Conservation (phyloP, 352 stramenopile species). For the Pythium aristosporum region DNA sequence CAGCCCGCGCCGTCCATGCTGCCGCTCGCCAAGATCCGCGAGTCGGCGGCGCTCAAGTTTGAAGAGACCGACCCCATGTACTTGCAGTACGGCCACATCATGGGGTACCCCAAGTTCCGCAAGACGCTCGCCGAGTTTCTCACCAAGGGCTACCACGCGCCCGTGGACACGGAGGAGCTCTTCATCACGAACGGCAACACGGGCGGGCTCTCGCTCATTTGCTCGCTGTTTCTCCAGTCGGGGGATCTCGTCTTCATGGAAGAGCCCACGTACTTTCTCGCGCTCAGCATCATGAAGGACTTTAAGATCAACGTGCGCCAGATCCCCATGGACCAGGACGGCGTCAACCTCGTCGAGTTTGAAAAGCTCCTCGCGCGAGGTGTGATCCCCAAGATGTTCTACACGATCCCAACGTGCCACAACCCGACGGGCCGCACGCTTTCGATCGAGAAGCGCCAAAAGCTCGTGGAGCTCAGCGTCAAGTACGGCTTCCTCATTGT, state of each 20-base stretch:
- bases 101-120: conserved; percentile 87
- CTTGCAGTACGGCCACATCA: conserved; percentile 89
- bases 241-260: conserved; percentile 93
- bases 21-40: conserved; percentile 85
- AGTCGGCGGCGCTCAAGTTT: conserved; percentile 80
- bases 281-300: conserved; percentile 92
- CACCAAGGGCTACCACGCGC: conserved; percentile 69
- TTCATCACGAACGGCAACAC: conserved; percentile 94
- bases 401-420: conserved; percentile 94
- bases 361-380: conserved; percentile 76
- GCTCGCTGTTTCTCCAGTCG: conserved; percentile 80
- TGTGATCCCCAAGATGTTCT: conserved; percentile 90
- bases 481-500: conserved; percentile 91
- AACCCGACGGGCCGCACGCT: conserved; percentile 93
- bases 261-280: conserved; percentile 94
- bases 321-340: conserved; percentile 90
- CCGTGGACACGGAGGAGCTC: conserved; percentile 79
- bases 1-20: conserved; percentile 81
- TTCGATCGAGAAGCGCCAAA: conserved; percentile 79
- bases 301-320: conserved; percentile 90
- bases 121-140: conserved; percentile 74
- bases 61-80: conserved; percentile 83
- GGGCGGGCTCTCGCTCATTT: conserved; percentile 90
- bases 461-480: conserved; percentile 85
- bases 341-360: conserved; percentile 82